Evolutionary conservation across 805 yeast genomes (phyloP).

Genomic region (Wickerhamiella qilinensis): DNA sequence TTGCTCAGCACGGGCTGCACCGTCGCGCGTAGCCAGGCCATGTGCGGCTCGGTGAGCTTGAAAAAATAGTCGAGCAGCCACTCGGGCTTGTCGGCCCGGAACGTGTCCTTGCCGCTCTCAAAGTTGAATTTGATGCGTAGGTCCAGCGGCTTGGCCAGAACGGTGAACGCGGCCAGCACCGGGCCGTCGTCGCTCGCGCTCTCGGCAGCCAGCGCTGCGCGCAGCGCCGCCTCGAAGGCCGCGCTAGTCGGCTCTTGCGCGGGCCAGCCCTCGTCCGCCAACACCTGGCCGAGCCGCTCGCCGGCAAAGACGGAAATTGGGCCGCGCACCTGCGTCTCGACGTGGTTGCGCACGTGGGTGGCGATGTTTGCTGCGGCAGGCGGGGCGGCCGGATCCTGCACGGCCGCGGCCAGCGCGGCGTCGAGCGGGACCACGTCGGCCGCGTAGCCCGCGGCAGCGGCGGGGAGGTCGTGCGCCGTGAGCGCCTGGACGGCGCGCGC

Average conservation of each 20-base stretch:
- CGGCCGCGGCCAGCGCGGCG: too few relatives aligned
- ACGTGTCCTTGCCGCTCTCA: constrained; percentile 39
- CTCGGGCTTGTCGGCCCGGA: constrained; percentile 52
- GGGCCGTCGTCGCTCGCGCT: background rate
- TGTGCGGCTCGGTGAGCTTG: constrained; percentile 20
- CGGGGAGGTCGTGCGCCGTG: too few relatives aligned
- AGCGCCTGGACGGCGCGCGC: too few relatives aligned
- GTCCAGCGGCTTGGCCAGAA: constrained; percentile 30
- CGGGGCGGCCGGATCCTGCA: background rate
- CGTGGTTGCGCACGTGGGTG: background rate
- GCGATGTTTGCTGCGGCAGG: background rate
- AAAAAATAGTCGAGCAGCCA: constrained; percentile 41
- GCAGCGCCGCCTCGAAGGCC: constrained; percentile 2
- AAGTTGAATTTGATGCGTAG: constrained; percentile 47
- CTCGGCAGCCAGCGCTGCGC: constrained; percentile 1
- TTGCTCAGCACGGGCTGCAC: constrained; percentile 14
- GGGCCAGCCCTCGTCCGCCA: constrained; percentile 10
- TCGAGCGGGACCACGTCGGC: too few relatives aligned
- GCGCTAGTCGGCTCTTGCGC: constrained; percentile 5
- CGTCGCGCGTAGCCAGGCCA: constrained; percentile 14
- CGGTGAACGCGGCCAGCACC: constrained; percentile 26
- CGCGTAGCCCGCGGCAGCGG: too few relatives aligned
- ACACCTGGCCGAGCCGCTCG: background rate
- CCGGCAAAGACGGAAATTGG: background rate
- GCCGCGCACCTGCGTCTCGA: background rate